Base-by-base conservation (phyloP, 2,329 filamentous ascomycete genomes). In the Ceratocystis papillata region DNA sequence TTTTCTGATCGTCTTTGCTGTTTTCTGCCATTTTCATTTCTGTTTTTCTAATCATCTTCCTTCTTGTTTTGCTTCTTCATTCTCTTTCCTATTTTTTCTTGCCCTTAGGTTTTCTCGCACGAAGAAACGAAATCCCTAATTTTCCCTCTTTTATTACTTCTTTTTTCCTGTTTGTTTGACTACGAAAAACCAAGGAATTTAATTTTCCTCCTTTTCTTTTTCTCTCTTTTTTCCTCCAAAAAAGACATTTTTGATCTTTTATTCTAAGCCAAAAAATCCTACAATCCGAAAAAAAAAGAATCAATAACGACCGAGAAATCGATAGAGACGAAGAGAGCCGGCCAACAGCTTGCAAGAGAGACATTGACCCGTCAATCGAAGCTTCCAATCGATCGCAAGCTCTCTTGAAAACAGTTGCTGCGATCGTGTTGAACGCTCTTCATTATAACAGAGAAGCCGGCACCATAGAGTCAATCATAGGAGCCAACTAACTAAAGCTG, bases 151-250 rank as follows among this genome's bases (percentile, higher is more conserved):
- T 46, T 44, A 45, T 45, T 28, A 25, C 44, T 25, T 20, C 1
- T 60, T 50, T 61, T 48, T 65, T 65, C 46, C 44, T 50, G 22
- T 46, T 50, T 63, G n/a, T 63, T 33, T 22, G n/a, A 25, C 33
- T 44, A 22, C 25, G 28, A 59, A 41, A 41, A 55, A 33, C n/a
- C 33, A 41, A 12, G 28, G 17, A 53, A 25, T 28, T 33, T 63
- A 59, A 57, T 37, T 50, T 30, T n/a, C n/a, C 22, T 33, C 15
- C 20, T 53, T 65, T 46, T 41, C 7, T 20, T 25, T 48, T 48
- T 48, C 45, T 25, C 20, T 25, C 48, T 53, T 64, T 50, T 53
- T 46, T 22, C 17, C 22, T 37, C 25, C 30, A 55, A 12, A 41
- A 41, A 41, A 41, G 37, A 12, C 37, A 37, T 22, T 50, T 63